Percentiles rank a stretch among this genome's conserved stretches.
Conservation (phyloP, 2,329 filamentous ascomycete genomes). For the Ophiostoma tasmaniense region DNA sequence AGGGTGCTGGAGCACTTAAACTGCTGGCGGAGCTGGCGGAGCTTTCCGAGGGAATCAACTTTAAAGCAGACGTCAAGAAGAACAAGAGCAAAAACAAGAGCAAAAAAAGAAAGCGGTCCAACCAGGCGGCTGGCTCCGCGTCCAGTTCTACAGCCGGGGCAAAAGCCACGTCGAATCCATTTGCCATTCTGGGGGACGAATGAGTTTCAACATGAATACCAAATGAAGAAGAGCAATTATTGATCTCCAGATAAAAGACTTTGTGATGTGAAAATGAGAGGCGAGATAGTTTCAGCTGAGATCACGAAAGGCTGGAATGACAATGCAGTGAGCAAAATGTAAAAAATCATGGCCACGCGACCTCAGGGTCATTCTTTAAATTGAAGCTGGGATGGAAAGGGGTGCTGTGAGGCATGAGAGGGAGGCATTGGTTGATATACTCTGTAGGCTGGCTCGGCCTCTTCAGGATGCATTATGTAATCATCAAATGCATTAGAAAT, state of each 20-base stretch:
- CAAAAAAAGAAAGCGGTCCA: constrained; percentile 15
- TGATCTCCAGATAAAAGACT: background rate
- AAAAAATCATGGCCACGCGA: background rate
- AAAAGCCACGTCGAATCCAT: constrained; percentile 14
- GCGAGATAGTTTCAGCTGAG: background rate
- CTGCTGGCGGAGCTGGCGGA: constrained; percentile 14
- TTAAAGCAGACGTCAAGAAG: constrained; percentile 4
- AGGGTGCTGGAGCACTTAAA: constrained; percentile 8
- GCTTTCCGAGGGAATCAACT: constrained; percentile 12
- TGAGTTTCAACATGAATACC: background rate
- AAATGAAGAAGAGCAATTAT: background rate
- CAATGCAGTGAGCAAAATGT: background rate
- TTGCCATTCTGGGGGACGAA: constrained; percentile 14
- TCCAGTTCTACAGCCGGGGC: background rate
- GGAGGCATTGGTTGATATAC: background rate
- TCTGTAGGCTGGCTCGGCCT: background rate
- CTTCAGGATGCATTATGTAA: background rate
- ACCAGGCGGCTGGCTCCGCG: background rate
- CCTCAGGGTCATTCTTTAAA: background rate
- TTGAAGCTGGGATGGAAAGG: background rate
- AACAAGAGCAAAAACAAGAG: constrained; percentile 8
- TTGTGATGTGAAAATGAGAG: background rate
- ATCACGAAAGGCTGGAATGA: background rate
- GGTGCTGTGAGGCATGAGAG: background rate
- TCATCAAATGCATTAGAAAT: background rate